Percentiles rank a stretch among this genome's conserved stretches.
Evolutionary conservation across 2,329 filamentous ascomycete genomes (phyloP).

Genomic region (Alternaria sp.): DNA sequence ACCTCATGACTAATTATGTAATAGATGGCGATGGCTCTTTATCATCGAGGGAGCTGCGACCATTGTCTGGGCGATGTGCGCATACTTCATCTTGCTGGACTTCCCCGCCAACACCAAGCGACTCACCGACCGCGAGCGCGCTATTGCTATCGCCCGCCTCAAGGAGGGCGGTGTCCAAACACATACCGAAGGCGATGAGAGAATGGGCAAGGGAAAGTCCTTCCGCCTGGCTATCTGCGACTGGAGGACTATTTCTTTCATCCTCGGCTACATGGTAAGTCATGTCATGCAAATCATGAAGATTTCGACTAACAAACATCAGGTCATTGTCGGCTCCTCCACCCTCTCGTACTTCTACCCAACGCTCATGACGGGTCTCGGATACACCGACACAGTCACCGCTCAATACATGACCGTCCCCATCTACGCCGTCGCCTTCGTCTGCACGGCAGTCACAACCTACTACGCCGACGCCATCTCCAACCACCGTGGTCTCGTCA

Average conservation of each 20-base stretch:
- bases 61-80: constrained; percentile 52
- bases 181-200: constrained; percentile 35
- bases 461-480: constrained; percentile 58
- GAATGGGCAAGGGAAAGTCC: constrained; percentile 49
- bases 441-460: constrained; percentile 56
- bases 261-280: constrained; percentile 58
- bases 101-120: constrained; percentile 57
- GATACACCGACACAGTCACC: constrained; percentile 53
- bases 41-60: constrained; percentile 49
- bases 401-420: constrained; percentile 62
- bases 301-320: constrained; percentile 5
- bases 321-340: constrained; percentile 55
- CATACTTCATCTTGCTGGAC: constrained; percentile 57
- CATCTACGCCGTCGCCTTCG: constrained; percentile 62
- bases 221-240: constrained; percentile 51
- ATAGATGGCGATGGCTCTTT: constrained; percentile 61
- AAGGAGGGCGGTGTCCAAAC: constrained; percentile 52
- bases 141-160: constrained; percentile 54
- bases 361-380: constrained; percentile 59
- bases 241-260: constrained; percentile 57
- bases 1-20: neutral
- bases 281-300: constrained; percentile 16
- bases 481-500: constrained; percentile 56
- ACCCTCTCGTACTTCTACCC: constrained; percentile 64
- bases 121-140: constrained; percentile 51